Percentiles rank a stretch among this genome's conserved stretches.
Evolutionary conservation across 345 rosid genomes (phyloP).

Genomic region (Brassica incana): DNA sequence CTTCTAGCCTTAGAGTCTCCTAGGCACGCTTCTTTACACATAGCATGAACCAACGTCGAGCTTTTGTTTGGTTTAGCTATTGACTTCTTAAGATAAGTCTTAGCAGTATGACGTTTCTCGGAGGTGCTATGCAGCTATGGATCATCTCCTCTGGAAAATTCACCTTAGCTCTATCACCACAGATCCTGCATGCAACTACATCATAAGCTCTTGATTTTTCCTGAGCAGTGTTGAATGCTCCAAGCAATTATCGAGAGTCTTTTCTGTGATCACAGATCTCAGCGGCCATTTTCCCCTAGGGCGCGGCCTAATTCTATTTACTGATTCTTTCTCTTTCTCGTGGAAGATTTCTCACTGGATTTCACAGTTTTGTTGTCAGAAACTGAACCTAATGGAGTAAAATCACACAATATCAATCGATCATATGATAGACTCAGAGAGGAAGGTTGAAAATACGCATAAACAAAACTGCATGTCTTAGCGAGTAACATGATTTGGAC

Average conservation of each 20-base stretch:
- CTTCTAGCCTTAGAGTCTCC: too few species aligned
- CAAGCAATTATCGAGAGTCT: constrained; percentile 92
- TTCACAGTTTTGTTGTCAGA: constrained; percentile 48
- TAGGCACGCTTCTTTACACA: too few species aligned
- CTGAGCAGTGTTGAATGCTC: constrained; percentile 93
- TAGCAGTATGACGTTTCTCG: constrained; percentile 13
- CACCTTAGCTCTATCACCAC: constrained; percentile 75
- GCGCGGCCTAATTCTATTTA: constrained; percentile 88
- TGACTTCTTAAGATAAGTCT: constrained; percentile 48
- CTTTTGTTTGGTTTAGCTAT: constrained; percentile 41
- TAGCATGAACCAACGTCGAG: neutral
- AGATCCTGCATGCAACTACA: constrained; percentile 77
- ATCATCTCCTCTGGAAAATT: constrained; percentile 64
- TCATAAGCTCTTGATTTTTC: constrained; percentile 94
- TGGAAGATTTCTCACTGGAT: constrained; percentile 62
- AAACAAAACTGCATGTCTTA: neutral
- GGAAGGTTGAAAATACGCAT: neutral
- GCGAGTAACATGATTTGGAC: neutral
- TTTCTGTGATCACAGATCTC: constrained; percentile 96
- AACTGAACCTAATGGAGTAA: constrained; percentile 44
- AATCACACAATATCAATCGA: constrained; percentile 21
- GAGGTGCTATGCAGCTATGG: constrained; percentile 8
- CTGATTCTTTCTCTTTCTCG: constrained; percentile 87
- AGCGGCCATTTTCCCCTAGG: constrained; percentile 97
- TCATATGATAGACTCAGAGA: neutral